Conservation (phyloP, 495 filamentous ascomycete species). For the Hypomontagnella monticulosa region DNA sequence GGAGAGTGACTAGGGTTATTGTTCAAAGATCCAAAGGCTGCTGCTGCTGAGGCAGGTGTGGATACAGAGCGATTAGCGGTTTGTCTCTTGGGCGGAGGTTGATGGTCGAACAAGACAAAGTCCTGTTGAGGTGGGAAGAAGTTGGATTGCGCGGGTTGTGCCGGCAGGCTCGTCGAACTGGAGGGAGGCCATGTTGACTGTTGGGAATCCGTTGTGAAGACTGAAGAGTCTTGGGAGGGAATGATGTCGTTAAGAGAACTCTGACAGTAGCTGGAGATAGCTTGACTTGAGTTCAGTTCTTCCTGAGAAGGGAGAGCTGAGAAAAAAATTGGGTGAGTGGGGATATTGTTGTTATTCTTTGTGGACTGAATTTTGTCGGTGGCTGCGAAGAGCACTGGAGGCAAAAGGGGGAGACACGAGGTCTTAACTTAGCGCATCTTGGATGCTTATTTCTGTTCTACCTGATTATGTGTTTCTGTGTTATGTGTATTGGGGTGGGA, state of each 20-base stretch:
- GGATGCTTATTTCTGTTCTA: slow-evolving; percentile 3
- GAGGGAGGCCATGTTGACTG: slow-evolving; percentile 69
- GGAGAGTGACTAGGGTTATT: slow-evolving; percentile 46
- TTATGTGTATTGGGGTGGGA: slow-evolving; percentile 35
- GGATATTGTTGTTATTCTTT: slow-evolving; percentile 47
- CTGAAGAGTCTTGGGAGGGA: slow-evolving; percentile 60
- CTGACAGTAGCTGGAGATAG: slow-evolving; percentile 58
- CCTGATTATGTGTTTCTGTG: slow-evolving; percentile 30
- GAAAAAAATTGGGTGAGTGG: slow-evolving; percentile 51
- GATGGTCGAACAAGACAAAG: slow-evolving; percentile 64
- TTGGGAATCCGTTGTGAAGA: slow-evolving; percentile 68
- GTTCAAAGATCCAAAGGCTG: slow-evolving; percentile 49
- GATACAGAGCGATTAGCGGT: slow-evolving; percentile 60
- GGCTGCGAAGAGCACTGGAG: slow-evolving; percentile 28
- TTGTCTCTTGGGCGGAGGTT: slow-evolving; percentile 51
- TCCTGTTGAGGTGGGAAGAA: slow-evolving; percentile 59
- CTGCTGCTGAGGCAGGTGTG: slow-evolving; percentile 53
- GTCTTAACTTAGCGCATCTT: slow-evolving; percentile 54
- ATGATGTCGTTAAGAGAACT: slow-evolving; percentile 63
- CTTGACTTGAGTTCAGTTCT: slow-evolving; percentile 63
- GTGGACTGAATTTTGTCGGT: slow-evolving; percentile 59
- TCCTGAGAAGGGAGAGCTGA: slow-evolving; percentile 64
- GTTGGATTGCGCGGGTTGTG: slow-evolving; percentile 60
- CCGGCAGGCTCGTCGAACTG: slow-evolving; percentile 68
- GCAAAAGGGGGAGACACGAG: slow-evolving; percentile 37